Evolutionary conservation across 306 rosid genomes (phyloP).

Genomic region (Alnus glutinosa): DNA sequence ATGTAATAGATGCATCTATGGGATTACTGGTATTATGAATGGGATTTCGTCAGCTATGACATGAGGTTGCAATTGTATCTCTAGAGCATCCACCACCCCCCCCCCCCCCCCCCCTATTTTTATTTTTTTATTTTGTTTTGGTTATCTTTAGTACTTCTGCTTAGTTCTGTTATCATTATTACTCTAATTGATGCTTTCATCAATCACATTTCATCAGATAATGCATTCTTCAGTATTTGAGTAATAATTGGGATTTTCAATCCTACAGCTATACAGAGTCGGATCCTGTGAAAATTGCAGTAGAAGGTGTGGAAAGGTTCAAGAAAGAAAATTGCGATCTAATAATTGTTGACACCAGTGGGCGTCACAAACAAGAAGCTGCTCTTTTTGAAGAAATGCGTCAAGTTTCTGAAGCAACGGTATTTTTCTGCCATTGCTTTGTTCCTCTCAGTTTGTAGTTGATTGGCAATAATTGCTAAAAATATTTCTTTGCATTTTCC

Average conservation of each 20-base stretch:
- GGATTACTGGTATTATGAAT: too few relatives aligned
- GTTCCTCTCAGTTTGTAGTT: constrained; percentile 3
- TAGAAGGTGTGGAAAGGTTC: constrained; percentile 79
- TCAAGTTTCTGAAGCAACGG: constrained; percentile 91
- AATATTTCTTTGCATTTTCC: constrained; percentile 38
- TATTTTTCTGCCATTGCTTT: constrained; percentile 36
- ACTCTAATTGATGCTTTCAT: constrained; percentile 9
- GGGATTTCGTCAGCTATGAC: too few relatives aligned
- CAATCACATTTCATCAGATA: background rate
- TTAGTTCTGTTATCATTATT: background rate
- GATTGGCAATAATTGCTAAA: constrained; percentile 17
- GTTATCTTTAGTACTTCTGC: background rate
- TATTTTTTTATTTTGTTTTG: background rate
- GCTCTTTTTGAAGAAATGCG: constrained; percentile 96
- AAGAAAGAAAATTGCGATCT: constrained; percentile 83
- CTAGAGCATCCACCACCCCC: too few relatives aligned
- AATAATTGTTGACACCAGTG: constrained; percentile 86
- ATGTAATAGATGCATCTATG: too few relatives aligned
- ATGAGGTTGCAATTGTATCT: too few relatives aligned
- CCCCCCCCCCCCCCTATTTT: too few relatives aligned
- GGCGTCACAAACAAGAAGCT: constrained; percentile 85
- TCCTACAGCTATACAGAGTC: constrained; percentile 67
- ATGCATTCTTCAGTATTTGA: constrained; percentile 16
- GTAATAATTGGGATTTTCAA: constrained; percentile 22
- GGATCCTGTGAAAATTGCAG: constrained; percentile 82